Percentiles rank a stretch among this genome's conserved stretches.
Conservation (phyloP, 768 basidiomycete genomes). For the Macrocybe gigantea region DNA sequence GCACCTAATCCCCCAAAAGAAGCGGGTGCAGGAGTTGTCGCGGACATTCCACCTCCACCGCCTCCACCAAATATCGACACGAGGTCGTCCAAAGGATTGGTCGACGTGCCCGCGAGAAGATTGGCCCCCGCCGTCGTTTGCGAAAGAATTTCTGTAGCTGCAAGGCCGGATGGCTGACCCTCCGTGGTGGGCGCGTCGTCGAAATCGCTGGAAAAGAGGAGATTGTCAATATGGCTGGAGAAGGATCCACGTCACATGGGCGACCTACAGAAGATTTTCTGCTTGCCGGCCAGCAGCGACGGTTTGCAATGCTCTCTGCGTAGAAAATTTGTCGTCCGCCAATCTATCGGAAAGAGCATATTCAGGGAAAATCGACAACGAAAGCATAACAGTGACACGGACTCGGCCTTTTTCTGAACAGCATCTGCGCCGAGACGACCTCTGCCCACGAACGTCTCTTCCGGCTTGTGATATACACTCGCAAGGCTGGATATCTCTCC, state of each 20-base stretch:
- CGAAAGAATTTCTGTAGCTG: slow-evolving; percentile 69
- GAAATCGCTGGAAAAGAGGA: slow-evolving; percentile 54
- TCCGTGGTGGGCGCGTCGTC: slow-evolving; percentile 63
- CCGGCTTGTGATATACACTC: slow-evolving; percentile 97
- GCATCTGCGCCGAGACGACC: slow-evolving; percentile 85
- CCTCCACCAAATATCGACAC: slow-evolving; percentile 83
- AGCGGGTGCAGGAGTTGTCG: slow-evolving; percentile 14
- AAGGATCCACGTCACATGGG: neutral
- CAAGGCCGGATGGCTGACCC: slow-evolving; percentile 67
- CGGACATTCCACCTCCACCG: slow-evolving; percentile 25
- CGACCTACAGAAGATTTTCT: slow-evolving; percentile 76
- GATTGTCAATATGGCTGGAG: neutral
- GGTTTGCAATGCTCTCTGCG: slow-evolving; percentile 85
- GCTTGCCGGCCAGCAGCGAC: slow-evolving; percentile 88
- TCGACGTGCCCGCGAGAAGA: slow-evolving; percentile 72
- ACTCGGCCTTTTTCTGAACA: slow-evolving; percentile 61
- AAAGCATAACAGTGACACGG: slow-evolving; percentile 15
- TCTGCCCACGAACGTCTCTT: slow-evolving; percentile 90
- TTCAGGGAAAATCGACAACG: slow-evolving; percentile 1
- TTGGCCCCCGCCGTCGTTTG: slow-evolving; percentile 70
- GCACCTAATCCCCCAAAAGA: slow-evolving; percentile 10
- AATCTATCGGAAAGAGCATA: slow-evolving; percentile 24
- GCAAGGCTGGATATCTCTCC: slow-evolving; percentile 86
- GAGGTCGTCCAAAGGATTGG: slow-evolving; percentile 88
- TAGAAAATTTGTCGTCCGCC: slow-evolving; percentile 64